Percentiles rank a stretch among this genome's conserved stretches.
phyloP scores from a whole-genome alignment of 164 flowering plant genomes.

The Chloranthus sessilifolius region DNA sequence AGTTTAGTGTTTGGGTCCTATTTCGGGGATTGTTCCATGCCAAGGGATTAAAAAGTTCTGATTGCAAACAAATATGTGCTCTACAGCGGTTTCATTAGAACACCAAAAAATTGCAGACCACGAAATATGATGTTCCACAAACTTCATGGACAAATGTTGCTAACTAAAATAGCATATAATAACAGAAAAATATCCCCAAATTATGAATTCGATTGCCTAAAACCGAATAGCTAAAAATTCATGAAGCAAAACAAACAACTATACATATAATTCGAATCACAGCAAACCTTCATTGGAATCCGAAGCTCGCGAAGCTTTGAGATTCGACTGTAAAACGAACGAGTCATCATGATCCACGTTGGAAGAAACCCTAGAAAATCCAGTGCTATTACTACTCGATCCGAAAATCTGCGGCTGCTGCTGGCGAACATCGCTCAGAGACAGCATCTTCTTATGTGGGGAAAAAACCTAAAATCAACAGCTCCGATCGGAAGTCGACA shows the following conservation, averaged over 20 bases:
- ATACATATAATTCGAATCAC: neutral
- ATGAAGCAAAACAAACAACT: neutral
- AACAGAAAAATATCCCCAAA: neutral
- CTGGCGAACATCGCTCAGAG: conserved; percentile 40
- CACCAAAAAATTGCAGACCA: neutral
- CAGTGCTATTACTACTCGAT: conserved; percentile 3
- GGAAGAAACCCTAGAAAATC: conserved; percentile 25
- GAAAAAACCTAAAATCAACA: too few species aligned
- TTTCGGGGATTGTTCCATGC: neutral
- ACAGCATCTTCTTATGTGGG: conserved; percentile 40
- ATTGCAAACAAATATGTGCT: too few species aligned
- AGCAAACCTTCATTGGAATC: conserved; percentile 23
- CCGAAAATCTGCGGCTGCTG: conserved; percentile 18
- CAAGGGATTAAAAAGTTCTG: too few species aligned
- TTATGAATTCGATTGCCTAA: neutral
- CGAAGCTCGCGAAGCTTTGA: conserved; percentile 12
- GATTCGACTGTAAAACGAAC: conserved; percentile 11
- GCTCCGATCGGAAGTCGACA: too few species aligned
- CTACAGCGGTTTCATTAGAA: too few species aligned
- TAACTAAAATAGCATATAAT: neutral
- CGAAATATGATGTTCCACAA: too few species aligned
- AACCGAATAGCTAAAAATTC: neutral
- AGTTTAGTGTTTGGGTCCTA: too few species aligned
- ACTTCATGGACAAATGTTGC: neutral
- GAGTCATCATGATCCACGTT: conserved; percentile 23